phyloP scores from a whole-genome alignment of 441 rosid species.

The Erodium trifolium region DNA sequence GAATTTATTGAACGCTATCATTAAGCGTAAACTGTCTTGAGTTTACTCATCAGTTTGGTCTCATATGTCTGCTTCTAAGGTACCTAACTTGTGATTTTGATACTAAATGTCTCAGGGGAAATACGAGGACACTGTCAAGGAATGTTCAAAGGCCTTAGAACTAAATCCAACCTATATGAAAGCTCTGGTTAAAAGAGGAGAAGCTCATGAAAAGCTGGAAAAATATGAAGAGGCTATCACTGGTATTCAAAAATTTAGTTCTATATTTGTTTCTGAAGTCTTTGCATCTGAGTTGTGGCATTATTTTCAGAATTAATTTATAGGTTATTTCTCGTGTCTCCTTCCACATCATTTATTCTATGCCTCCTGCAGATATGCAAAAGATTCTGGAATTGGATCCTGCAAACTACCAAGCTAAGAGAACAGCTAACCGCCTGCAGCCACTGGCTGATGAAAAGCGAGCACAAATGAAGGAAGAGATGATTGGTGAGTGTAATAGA shows the following conservation, averaged over 20 bases:
- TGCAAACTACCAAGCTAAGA: conserved; percentile 62
- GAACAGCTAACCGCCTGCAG: conserved; percentile 51
- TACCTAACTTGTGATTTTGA: neutral
- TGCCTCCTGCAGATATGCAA: conserved; percentile 51
- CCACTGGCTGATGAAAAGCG: conserved; percentile 82
- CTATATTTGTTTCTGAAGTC: neutral
- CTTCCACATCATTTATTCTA: neutral
- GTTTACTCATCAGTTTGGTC: neutral
- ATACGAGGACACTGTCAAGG: conserved; percentile 70
- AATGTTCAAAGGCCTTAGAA: conserved; percentile 73
- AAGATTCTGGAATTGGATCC: conserved; percentile 77
- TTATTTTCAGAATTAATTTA: neutral
- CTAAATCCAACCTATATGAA: conserved; percentile 71
- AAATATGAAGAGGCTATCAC: conserved; percentile 78
- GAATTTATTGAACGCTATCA: neutral
- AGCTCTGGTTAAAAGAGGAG: conserved; percentile 70
- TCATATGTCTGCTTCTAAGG: conserved; percentile 1
- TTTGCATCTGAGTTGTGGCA: neutral
- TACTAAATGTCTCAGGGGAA: conserved; percentile 40
- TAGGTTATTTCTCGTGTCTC: neutral
- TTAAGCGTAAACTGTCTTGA: neutral
- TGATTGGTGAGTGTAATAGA: conserved; percentile 51
- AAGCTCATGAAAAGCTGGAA: conserved; percentile 83
- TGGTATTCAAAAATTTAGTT: conserved; percentile 31
- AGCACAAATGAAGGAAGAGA: conserved; percentile 96